phyloP scores from a whole-genome alignment of 371 early-diverging fungal species.

The Mucor lusitanicus region DNA sequence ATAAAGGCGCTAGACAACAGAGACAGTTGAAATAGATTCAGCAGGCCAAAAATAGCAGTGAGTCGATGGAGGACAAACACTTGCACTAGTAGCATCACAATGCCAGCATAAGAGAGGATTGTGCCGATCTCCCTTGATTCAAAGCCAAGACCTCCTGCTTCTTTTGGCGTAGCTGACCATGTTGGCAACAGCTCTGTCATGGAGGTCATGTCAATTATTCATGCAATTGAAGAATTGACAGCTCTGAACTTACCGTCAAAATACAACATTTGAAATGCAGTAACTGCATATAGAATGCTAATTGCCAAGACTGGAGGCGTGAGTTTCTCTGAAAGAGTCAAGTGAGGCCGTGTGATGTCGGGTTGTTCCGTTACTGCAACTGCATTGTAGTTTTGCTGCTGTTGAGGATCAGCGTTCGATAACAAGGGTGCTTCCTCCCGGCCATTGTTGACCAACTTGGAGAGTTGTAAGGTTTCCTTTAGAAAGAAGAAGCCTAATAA shows the following conservation, averaged over 20 bases:
- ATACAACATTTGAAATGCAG: conserved; percentile 35
- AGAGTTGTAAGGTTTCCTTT: conserved; percentile 65
- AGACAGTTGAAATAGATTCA: conserved; percentile 51
- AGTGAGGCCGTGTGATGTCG: neutral
- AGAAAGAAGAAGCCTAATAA: conserved; percentile 67
- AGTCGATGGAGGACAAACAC: conserved; percentile 58
- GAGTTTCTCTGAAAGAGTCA: conserved; percentile 7
- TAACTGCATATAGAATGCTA: conserved; percentile 27
- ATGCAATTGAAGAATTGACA: neutral
- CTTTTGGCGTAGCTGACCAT: conserved; percentile 54
- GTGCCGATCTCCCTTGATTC: conserved; percentile 55
- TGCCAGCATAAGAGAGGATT: conserved; percentile 56
- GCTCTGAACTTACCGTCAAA: conserved; percentile 34
- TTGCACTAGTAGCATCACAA: conserved; percentile 57
- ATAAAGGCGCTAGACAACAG: conserved; percentile 39
- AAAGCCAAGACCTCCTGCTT: conserved; percentile 65
- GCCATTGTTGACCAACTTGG: neutral
- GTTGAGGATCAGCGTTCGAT: neutral
- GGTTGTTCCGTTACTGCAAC: neutral
- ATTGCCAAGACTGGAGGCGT: conserved; percentile 41
- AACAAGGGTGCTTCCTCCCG: neutral
- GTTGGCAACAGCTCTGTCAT: conserved; percentile 57
- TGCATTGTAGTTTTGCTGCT: neutral
- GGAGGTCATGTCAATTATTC: neutral
- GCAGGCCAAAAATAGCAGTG: conserved; percentile 43